Base-by-base conservation (phyloP, 192 early-diverging fungal species). In the Linnemannia zychae region DNA sequence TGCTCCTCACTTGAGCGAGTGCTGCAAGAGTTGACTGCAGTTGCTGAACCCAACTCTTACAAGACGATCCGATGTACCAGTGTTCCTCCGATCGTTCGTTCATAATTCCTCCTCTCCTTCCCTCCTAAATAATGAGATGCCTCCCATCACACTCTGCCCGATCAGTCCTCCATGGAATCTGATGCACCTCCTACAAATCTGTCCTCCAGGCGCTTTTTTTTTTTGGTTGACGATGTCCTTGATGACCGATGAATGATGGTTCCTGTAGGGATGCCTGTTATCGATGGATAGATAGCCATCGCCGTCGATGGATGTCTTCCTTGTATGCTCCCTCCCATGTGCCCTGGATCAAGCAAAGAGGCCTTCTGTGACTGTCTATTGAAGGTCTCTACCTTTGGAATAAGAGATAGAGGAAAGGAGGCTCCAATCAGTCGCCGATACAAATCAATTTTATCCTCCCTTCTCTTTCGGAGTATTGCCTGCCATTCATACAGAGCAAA, bases 371-470 rank as follows among this genome's bases (percentile, higher is more conserved):
- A 81, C 79, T 81, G 72, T 67, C 69, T 37, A 50, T n/a, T 67
- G 44, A 67, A 34, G 46, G 72, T 75, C 73, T 75, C 79, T 81
- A 81, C 79, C 79, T 81, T 74, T 75, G 79, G 73, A 81, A 75
- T 75, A 75, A 81, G 79, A 81, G 79, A 81, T 75, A 81, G 73
- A 75, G 73, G 79, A 81, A 81, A 81, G 79, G 74, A 81, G 79
- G 79, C 79, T 69, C 79, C 66, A 81, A 75, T 40, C 70, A 7
- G 47, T 34, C 79, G 67, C 47, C 71, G 24, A 38, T n/a, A 24
- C 15, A n/a, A 40, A 24, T 71, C 53, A 63, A 63, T 75, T 81
- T 81, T 75, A 69, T 75, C 24, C 71, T 11, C 28, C 33, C 31
- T n/a, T 67, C 72, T 36, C 17, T 11, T 31, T 18, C 72, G 28